Base-by-base conservation (phyloP, 257 asterid genomes). In the Gardenia jasminoides region DNA sequence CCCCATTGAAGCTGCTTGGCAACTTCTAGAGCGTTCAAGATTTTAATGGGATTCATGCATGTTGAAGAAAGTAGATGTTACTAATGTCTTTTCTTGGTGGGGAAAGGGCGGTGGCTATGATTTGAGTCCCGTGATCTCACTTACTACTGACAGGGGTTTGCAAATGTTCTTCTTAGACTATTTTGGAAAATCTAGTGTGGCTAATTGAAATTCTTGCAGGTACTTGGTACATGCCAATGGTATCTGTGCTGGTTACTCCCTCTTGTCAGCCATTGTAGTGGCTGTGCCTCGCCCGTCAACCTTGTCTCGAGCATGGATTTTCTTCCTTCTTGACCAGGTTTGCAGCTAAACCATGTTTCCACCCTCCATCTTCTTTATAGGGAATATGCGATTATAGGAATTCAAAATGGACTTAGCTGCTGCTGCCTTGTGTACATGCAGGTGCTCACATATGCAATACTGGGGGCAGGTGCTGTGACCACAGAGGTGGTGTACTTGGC, bases 281-380 rank as follows among this genome's bases (percentile, higher is more conserved):
- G 94, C 92, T 10, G 86, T 93, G 71, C 96, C 95, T 24, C 90
- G 92, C 43, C 95, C 94, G 1, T 82, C 94, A 44, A 89, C 94
- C 83, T 72, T 88, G 90, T 79, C 91, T 46, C 77, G 93, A 74
- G 98, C 97, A 41, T 94, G 97, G 97, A 85, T 91, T 5, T 92
- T 94, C 89, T 94, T 92, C 82, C 84, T 92, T 79, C 96, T 92
- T 3, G 98, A 94, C 78, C 98, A 94, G 97, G 97, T 88, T 78
- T 61, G 52, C 1, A 22, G 20, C 28, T 13, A 22, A 7, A 36
- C 44, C 9, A 19, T 36, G 3, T 36, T 36, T 33, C 1, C 36
- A 46, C 2, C 30, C 36, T 31, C 70, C 30, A 10, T 26, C 10
- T 28, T 28, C 22, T 8, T 2, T 31, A 64, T 19, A 10, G 43